These are phyloP conservation scores for Penicillium glabrum DNA, from an alignment of 2,329 filamentous ascomycete species.

Conservation along the genomic window DNA sequence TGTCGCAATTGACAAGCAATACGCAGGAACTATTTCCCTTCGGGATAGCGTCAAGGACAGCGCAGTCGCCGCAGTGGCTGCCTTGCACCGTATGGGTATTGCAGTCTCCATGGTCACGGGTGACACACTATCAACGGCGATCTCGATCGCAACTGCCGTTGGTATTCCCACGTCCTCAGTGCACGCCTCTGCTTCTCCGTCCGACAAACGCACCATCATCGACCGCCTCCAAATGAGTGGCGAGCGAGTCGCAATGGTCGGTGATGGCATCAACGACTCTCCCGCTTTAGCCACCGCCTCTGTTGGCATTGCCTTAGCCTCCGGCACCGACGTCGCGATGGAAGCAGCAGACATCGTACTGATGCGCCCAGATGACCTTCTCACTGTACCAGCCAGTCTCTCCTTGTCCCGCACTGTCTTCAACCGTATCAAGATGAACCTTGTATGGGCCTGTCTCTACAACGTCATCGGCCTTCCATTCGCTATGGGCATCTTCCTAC, in stretches of 20 bases:
- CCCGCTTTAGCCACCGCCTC: slow-evolving; percentile 90
- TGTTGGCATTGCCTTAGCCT: slow-evolving; percentile 88
- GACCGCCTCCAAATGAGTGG: slow-evolving; percentile 71
- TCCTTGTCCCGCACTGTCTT: slow-evolving; percentile 84
- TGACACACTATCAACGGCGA: slow-evolving; percentile 80
- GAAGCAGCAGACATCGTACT: slow-evolving; percentile 95
- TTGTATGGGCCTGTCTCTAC: slow-evolving; percentile 90
- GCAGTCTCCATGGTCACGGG: slow-evolving; percentile 90
- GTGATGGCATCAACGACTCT: slow-evolving; percentile 97
- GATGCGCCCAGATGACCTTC: slow-evolving; percentile 87
- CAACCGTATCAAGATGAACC: slow-evolving; percentile 86
- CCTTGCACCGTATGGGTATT: slow-evolving; percentile 81
- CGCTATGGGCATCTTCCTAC: slow-evolving; percentile 94
- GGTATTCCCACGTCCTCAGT: slow-evolving; percentile 76
- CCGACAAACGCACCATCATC: slow-evolving; percentile 87
- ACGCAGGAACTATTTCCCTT: slow-evolving; percentile 79
- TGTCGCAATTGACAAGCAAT: slow-evolving; percentile 78
- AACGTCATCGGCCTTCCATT: slow-evolving; percentile 90
- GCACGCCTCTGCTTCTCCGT: slow-evolving; percentile 82
- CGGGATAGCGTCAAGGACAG: slow-evolving; percentile 90
- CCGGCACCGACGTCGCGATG: slow-evolving; percentile 95
- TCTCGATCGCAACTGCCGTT: slow-evolving; percentile 78
- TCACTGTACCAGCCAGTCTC: slow-evolving; percentile 87
- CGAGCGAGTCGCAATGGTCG: slow-evolving; percentile 89
- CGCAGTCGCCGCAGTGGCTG: slow-evolving; percentile 75